Evolutionary conservation across 2,329 filamentous ascomycete genomes (phyloP).

Genomic region (Colletotrichum liaoningense): DNA sequence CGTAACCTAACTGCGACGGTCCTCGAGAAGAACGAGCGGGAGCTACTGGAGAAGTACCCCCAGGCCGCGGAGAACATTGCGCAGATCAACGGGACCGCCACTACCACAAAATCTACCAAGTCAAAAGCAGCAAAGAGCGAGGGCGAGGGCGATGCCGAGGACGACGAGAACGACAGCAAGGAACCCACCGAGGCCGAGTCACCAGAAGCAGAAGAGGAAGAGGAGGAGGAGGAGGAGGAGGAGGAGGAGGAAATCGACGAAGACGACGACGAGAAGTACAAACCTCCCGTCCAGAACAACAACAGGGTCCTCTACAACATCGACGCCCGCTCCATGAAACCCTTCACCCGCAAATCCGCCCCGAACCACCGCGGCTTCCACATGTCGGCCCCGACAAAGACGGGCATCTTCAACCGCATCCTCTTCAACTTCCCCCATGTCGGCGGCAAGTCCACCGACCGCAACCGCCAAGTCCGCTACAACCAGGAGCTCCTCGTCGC

Average conservation of each 20-base stretch:
- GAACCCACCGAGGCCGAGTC: background rate
- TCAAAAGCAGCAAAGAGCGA: slow-evolving; percentile 14
- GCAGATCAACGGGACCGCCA: slow-evolving; percentile 50
- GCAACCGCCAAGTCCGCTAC: slow-evolving; percentile 92
- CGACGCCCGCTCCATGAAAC: slow-evolving; percentile 74
- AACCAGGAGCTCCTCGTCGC: slow-evolving; percentile 84
- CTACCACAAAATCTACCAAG: background rate
- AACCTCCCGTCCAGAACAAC: slow-evolving; percentile 41
- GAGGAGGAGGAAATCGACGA: slow-evolving; percentile 33
- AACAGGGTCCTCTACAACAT: slow-evolving; percentile 68
- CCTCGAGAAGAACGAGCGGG: slow-evolving; percentile 66
- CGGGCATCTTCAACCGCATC: slow-evolving; percentile 75
- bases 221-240: slow-evolving; percentile 29
- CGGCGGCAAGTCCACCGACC: slow-evolving; percentile 90
- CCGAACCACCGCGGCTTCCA: slow-evolving; percentile 39
- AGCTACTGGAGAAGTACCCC: slow-evolving; percentile 79
- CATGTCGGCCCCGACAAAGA: slow-evolving; percentile 37
- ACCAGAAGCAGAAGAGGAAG: slow-evolving; percentile 19
- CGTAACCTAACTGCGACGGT: slow-evolving; percentile 76
- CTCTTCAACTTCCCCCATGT: slow-evolving; percentile 98
- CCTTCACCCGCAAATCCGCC: slow-evolving; percentile 47
- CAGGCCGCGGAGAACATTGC: slow-evolving; percentile 71
- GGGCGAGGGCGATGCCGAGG: slow-evolving; percentile 14
- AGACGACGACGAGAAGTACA: slow-evolving; percentile 31
- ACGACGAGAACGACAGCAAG: slow-evolving; percentile 1